Evolutionary conservation across 176 grass and related monocot species (phyloP).

Genomic region (Ensete ventricosum): DNA sequence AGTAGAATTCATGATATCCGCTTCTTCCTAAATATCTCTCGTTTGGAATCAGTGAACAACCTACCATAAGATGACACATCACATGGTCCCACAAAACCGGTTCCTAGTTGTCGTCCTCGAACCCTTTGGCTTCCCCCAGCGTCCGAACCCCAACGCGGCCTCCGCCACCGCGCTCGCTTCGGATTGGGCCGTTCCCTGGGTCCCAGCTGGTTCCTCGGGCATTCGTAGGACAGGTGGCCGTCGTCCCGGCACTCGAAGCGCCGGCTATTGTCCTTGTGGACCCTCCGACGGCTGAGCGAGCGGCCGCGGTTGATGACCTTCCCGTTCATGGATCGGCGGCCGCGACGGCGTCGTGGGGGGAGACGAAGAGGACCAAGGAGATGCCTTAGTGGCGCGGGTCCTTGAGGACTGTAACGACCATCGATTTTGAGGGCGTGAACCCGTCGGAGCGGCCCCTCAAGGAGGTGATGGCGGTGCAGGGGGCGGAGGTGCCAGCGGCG

Average conservation of each 20-base stretch:
- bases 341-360: slow-evolving; percentile 48
- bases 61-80: no score
- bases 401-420: slow-evolving; percentile 85
- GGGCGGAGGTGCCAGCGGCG: no score
- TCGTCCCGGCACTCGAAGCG: slow-evolving; percentile 80
- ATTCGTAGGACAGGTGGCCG: slow-evolving; percentile 90
- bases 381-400: slow-evolving; percentile 61
- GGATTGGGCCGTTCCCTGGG: slow-evolving; percentile 57
- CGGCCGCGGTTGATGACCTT: slow-evolving; percentile 37
- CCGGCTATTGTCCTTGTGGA: slow-evolving; percentile 72
- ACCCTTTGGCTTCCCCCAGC: neutral
- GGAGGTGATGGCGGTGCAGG: neutral
- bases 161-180: slow-evolving; percentile 31
- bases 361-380: slow-evolving; percentile 86
- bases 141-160: neutral
- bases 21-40: no score
- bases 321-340: slow-evolving; percentile 26
- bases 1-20: no score
- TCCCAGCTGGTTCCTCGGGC: slow-evolving; percentile 80
- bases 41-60: no score
- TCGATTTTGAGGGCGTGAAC: slow-evolving; percentile 88
- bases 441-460: slow-evolving; percentile 50
- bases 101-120: neutral
- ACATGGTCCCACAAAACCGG: neutral
- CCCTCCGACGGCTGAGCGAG: slow-evolving; percentile 62